Base-by-base conservation (phyloP, 495 filamentous ascomycete genomes). In the Tuber brumale region DNA sequence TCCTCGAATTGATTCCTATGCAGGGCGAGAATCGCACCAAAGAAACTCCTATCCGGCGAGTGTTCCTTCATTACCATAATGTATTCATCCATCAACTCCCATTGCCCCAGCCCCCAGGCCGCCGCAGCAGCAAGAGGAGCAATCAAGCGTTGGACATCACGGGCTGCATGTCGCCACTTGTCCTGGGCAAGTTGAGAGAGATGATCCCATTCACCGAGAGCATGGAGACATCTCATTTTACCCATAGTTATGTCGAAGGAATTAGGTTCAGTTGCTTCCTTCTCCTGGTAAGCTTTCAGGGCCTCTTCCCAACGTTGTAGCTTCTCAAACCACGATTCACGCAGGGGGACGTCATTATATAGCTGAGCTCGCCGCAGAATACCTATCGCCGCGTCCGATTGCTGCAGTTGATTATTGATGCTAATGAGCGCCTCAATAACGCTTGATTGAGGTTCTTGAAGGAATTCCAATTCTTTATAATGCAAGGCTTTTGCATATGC, bases 261-360 rank as follows among this genome's bases (percentile, higher is more conserved):
- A 9, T 88, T 86, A 4, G 90, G 88, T 14, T 88, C 87, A 18
- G 87, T 89, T 70, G 88, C 83, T 70, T 97, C 92, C 14, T 91
- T 88, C 76, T 92, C 90, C 77, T 93, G 90, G 79, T 98, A 99
- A 57, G 94, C 94, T 72, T 90, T 89, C 76, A 99, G 87, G n/a
- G 95, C 95, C 84, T 99, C 95, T 79, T 99, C 95, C 96, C 96
- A 99, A 72, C 95, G 92, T 81, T 97, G 92, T 39, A 99, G 87
- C 83, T 97, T 99, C 86, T 98, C 95, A 78, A 97, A 99, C 95
- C 95, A 99, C 3, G 93, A 97, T 85, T 99, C 95, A 72, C 95
- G 92, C 39, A 99, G 87, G 72, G 88, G 86, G 76, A 97, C 95
- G 80, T 98, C 95, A 73, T 92, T 92, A 84, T 98, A 99, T 37